These are phyloP conservation scores for Euclidium syriacum DNA, from an alignment of 345 rosid species.

Conservation along the genomic window DNA sequence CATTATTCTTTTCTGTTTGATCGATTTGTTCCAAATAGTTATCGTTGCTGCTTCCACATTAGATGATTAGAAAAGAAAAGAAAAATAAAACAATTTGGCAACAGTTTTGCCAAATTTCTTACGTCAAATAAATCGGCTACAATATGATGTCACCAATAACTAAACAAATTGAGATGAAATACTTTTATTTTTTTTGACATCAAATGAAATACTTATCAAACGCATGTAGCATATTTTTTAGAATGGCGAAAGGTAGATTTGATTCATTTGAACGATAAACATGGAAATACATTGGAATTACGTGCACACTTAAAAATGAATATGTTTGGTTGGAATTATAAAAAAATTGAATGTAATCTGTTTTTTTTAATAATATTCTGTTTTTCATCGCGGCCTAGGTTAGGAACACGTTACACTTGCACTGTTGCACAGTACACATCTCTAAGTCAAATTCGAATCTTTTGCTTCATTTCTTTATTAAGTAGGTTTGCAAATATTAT, in stretches of 20 bases:
- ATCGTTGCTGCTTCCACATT: neutral
- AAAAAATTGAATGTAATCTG: neutral
- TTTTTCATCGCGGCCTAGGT: slow-evolving; percentile 10
- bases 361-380: too few relatives aligned
- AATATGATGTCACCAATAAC: neutral
- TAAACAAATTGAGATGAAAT: neutral
- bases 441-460: slow-evolving; percentile 21
- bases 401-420: slow-evolving; percentile 24
- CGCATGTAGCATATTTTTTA: neutral
- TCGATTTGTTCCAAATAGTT: neutral
- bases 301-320: slow-evolving; percentile 28
- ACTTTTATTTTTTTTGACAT: too few relatives aligned
- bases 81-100: neutral
- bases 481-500: neutral
- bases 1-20: neutral
- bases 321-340: slow-evolving; percentile 12
- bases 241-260: neutral
- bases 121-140: slow-evolving; percentile 13
- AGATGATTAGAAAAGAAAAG: too few relatives aligned
- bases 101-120: neutral
- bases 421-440: neutral
- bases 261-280: neutral
- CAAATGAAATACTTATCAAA: neutral
- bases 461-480: neutral
- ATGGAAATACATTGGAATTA: slow-evolving; percentile 2